Evolutionary conservation across 257 asterid species (phyloP).

Genomic region (Scutellaria galericulata): DNA sequence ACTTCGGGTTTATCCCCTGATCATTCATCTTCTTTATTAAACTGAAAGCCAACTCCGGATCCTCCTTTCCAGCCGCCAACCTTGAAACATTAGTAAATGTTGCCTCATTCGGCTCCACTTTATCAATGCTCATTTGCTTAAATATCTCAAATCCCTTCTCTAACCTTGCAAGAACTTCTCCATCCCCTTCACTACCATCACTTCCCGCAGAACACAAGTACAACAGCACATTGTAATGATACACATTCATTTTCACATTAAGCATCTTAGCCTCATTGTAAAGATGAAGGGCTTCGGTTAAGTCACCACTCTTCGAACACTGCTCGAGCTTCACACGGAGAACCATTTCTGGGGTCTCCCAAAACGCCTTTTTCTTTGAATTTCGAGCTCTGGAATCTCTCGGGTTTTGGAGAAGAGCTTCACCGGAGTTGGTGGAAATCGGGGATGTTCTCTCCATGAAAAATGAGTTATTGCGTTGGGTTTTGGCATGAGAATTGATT

Average conservation of each 20-base stretch:
- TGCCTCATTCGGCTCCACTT: slow-evolving; percentile 73
- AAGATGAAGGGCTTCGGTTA: slow-evolving; percentile 62
- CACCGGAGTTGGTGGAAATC: slow-evolving; percentile 46
- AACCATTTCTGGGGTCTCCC: slow-evolving; percentile 51
- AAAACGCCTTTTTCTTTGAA: slow-evolving; percentile 45
- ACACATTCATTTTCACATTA: slow-evolving; percentile 50
- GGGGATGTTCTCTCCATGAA: slow-evolving; percentile 40
- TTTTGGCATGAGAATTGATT: slow-evolving; percentile 31
- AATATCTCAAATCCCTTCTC: slow-evolving; percentile 71
- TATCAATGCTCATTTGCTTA: slow-evolving; percentile 59
- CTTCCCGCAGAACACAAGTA: slow-evolving; percentile 55
- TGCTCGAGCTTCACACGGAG: slow-evolving; percentile 54
- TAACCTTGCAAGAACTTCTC: slow-evolving; percentile 37
- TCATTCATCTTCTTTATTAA: slow-evolving; percentile 71
- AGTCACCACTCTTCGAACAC: slow-evolving; percentile 61
- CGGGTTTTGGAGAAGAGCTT: slow-evolving; percentile 40
- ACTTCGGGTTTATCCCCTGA: slow-evolving; percentile 60
- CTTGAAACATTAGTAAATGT: slow-evolving; percentile 82
- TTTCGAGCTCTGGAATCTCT: slow-evolving; percentile 32
- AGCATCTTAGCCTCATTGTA: slow-evolving; percentile 66
- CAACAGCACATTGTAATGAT: slow-evolving; percentile 71
- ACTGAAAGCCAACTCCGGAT: slow-evolving; percentile 76
- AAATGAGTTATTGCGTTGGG: slow-evolving; percentile 19
- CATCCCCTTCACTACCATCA: slow-evolving; percentile 31
- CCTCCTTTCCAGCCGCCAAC: slow-evolving; percentile 76